Percentiles rank a stretch among this genome's conserved stretches.
Evolutionary conservation across 2,329 filamentous ascomycete species (phyloP).

Genomic region (Decorospora gaudefroyi): DNA sequence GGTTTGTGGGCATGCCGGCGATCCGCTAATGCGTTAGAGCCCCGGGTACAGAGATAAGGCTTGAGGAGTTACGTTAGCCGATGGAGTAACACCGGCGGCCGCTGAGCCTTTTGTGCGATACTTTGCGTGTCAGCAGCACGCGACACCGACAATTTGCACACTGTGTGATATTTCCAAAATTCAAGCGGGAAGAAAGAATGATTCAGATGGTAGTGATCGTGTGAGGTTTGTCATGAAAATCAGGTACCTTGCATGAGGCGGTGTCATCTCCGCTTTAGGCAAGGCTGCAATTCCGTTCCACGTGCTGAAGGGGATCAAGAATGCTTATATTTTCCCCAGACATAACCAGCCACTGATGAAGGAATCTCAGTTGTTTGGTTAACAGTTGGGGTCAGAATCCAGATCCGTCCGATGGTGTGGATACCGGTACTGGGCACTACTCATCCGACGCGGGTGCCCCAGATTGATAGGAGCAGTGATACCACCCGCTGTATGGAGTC

Average conservation of each 20-base stretch:
- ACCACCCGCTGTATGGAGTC: background rate
- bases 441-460: conserved; percentile 3
- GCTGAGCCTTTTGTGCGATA: conserved; percentile 16
- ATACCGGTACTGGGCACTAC: conserved; percentile 14
- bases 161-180: no score
- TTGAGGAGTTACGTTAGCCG: conserved; percentile 34
- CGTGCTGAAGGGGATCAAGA: conserved; percentile 27
- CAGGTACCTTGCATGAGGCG: conserved; percentile 30
- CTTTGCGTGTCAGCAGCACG: conserved; percentile 18
- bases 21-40: conserved; percentile 31
- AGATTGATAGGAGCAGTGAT: conserved; percentile 4
- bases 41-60: conserved; percentile 35
- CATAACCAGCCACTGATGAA: conserved; percentile 30
- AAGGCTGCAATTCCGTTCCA: conserved; percentile 29
- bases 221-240: conserved; percentile 10
- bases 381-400: background rate
- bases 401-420: conserved; percentile 1
- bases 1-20: conserved; percentile 27
- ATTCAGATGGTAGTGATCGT: background rate
- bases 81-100: conserved; percentile 40
- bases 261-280: conserved; percentile 32
- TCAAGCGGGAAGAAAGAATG: no score
- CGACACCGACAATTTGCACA: no score
- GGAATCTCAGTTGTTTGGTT: conserved; percentile 15
- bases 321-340: conserved; percentile 34